These are phyloP conservation scores for Lactifluus subvellereus DNA, from an alignment of 768 basidiomycete genomes.

Conservation along the genomic window DNA sequence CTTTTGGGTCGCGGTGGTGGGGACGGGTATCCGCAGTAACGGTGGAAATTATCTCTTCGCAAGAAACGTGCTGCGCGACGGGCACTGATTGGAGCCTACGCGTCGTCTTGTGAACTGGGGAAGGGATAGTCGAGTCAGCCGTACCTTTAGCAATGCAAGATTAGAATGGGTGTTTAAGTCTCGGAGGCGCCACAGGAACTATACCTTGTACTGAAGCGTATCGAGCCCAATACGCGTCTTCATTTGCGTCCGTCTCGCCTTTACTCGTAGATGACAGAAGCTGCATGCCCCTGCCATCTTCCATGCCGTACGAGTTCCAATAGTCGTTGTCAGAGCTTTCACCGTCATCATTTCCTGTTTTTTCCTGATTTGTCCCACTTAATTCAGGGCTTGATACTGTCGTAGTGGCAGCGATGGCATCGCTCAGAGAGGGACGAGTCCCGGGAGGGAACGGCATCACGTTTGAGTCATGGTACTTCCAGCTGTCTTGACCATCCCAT, in stretches of 20 bases:
- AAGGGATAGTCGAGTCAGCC: constrained; percentile 63
- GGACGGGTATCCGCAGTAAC: constrained; percentile 21
- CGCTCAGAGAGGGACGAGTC: constrained; percentile 29
- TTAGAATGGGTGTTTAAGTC: not conserved
- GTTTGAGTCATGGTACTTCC: constrained; percentile 67
- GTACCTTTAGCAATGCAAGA: constrained; percentile 41
- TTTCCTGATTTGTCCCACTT: not conserved
- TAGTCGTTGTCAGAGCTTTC: constrained; percentile 46
- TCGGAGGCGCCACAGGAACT: constrained; percentile 12
- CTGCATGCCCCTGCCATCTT: constrained; percentile 30
- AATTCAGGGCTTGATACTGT: not conserved
- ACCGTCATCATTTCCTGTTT: constrained; percentile 29
- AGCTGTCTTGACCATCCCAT: constrained; percentile 49
- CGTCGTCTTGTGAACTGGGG: constrained; percentile 35
- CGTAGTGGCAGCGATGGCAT: constrained; percentile 26
- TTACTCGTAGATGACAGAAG: constrained; percentile 25
- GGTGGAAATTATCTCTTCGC: constrained; percentile 27
- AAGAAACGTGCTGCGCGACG: constrained; percentile 1
- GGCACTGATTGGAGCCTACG: constrained; percentile 28
- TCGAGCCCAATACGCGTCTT: constrained; percentile 74
- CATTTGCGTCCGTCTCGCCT: constrained; percentile 30
- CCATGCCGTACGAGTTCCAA: constrained; percentile 59
- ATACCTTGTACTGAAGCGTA: constrained; percentile 66
- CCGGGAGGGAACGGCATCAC: constrained; percentile 65
- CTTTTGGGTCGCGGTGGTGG: constrained; percentile 24